phyloP scores from a whole-genome alignment of 371 early-diverging fungal species.

The Caulochytrium protostelioides region DNA sequence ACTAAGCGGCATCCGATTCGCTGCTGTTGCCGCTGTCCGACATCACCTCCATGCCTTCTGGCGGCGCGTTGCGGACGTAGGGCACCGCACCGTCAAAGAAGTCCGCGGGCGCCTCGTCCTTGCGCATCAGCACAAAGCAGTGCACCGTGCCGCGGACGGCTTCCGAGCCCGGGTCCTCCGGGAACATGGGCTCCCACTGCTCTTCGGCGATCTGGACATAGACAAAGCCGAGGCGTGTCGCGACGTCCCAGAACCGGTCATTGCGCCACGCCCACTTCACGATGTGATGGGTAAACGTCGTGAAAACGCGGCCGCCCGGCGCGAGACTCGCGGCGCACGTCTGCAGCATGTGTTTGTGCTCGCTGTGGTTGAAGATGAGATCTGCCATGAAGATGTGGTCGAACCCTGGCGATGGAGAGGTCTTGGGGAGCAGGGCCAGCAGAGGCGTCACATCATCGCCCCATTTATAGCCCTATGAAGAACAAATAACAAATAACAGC shows the following conservation, averaged over 20 bases:
- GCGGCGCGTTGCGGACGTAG: too few relatives aligned
- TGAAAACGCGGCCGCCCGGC: constrained; percentile 3
- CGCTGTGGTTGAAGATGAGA: constrained; percentile 71
- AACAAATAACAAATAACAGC: constrained; percentile 8
- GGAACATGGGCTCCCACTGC: constrained; percentile 65
- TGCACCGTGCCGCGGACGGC: constrained; percentile 62
- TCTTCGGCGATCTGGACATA: constrained; percentile 42
- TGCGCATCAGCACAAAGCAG: constrained; percentile 37
- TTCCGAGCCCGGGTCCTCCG: constrained; percentile 60
- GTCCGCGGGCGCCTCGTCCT: too few relatives aligned
- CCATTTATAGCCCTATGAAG: constrained; percentile 59
- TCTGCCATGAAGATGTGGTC: constrained; percentile 74
- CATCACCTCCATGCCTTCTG: too few relatives aligned
- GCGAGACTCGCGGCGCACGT: constrained; percentile 5
- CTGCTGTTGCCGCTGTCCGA: too few relatives aligned
- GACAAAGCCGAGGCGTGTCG: constrained; percentile 39
- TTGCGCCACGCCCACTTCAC: constrained; percentile 40
- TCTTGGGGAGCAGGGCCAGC: constrained; percentile 17
- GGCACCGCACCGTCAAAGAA: too few relatives aligned
- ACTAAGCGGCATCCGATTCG: too few relatives aligned
- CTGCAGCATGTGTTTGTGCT: constrained; percentile 13
- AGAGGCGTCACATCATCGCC: constrained; percentile 41
- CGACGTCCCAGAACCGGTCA: constrained; percentile 55
- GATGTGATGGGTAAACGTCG: constrained; percentile 11
- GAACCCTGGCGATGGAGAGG: constrained; percentile 14